Evolutionary conservation across 2,329 filamentous ascomycete genomes (phyloP).

Genomic region (Ceratocystiopsis sp.): DNA sequence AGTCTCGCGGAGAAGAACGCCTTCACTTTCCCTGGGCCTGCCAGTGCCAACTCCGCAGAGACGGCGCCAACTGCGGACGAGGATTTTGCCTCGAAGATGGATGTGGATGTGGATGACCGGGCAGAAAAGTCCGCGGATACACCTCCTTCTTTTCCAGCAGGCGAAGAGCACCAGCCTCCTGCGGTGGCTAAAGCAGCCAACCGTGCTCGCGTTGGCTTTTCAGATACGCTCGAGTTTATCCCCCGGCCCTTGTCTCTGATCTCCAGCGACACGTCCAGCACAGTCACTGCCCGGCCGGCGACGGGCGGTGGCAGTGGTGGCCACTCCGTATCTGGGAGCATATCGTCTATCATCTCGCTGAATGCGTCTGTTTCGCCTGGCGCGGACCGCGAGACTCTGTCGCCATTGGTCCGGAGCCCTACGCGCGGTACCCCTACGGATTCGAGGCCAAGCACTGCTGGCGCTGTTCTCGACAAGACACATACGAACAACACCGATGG

Average conservation of each 20-base stretch:
- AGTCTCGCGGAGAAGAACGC: conserved; percentile 21
- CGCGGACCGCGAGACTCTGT: conserved; percentile 23
- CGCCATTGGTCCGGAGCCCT: conserved; percentile 20
- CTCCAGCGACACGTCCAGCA: conserved; percentile 71
- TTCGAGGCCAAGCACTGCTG: conserved; percentile 51
- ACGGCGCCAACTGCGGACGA: conserved; percentile 5
- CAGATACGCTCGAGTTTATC: conserved; percentile 69
- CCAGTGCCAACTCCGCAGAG: not conserved
- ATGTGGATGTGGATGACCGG: conserved; percentile 4
- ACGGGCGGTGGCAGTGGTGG: conserved; percentile 16
- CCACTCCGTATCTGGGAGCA: conserved; percentile 62
- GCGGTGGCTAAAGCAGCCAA: conserved; percentile 11
- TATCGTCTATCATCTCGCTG: conserved; percentile 57
- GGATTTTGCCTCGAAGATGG: conserved; percentile 2
- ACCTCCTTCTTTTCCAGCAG: too few species aligned
- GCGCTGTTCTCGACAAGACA: conserved; percentile 45
- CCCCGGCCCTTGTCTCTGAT: conserved; percentile 68
- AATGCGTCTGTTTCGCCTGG: conserved; percentile 24
- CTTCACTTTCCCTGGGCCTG: conserved; percentile 11
- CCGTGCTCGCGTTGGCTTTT: conserved; percentile 61
- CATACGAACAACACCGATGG: conserved; percentile 18
- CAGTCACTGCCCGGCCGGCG: conserved; percentile 43
- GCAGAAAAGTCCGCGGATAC: not conserved
- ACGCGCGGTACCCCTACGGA: conserved; percentile 24
- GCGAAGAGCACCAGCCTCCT: too few species aligned